phyloP scores from a whole-genome alignment of 768 basidiomycete species.

The Phanerochaete carnosa region DNA sequence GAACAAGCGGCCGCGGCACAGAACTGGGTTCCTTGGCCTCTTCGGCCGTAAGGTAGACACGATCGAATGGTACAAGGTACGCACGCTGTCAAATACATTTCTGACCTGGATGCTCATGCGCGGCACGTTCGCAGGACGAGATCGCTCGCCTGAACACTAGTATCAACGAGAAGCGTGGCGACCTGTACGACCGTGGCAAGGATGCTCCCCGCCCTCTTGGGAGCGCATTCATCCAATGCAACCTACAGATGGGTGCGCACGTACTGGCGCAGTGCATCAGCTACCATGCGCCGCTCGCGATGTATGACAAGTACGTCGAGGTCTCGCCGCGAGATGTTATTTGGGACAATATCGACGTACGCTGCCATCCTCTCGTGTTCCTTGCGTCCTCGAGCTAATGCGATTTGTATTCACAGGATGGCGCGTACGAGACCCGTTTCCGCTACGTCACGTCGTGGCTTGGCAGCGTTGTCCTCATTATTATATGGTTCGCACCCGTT shows the following conservation, averaged over 20 bases:
- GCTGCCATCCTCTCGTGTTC: constrained; percentile 11
- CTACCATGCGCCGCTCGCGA: constrained; percentile 52
- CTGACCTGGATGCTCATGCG: not conserved
- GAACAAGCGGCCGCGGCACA: constrained; percentile 5
- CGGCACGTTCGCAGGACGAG: constrained; percentile 37
- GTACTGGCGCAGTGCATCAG: constrained; percentile 60
- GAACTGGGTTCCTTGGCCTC: constrained; percentile 5
- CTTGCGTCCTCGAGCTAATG: not conserved
- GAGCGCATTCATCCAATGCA: constrained; percentile 62
- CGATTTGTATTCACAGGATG: constrained; percentile 16
- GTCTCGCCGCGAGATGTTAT: constrained; percentile 51
- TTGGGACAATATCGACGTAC: constrained; percentile 52
- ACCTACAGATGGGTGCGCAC: constrained; percentile 72
- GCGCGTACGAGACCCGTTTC: constrained; percentile 49
- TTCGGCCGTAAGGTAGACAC: constrained; percentile 13
- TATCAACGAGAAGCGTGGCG: constrained; percentile 39
- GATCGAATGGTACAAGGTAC: constrained; percentile 38
- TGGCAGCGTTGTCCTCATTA: constrained; percentile 54
- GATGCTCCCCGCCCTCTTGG: constrained; percentile 40
- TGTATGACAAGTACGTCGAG: constrained; percentile 65
- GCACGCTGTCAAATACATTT: constrained; percentile 2
- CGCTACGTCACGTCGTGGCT: constrained; percentile 55
- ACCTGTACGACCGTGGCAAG: constrained; percentile 30
- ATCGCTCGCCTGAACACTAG: constrained; percentile 42
- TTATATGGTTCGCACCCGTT: constrained; percentile 65